These are phyloP conservation scores for Cylindrodendrum hubeiense DNA, from an alignment of 2,329 filamentous ascomycete species.

Conservation along the genomic window DNA sequence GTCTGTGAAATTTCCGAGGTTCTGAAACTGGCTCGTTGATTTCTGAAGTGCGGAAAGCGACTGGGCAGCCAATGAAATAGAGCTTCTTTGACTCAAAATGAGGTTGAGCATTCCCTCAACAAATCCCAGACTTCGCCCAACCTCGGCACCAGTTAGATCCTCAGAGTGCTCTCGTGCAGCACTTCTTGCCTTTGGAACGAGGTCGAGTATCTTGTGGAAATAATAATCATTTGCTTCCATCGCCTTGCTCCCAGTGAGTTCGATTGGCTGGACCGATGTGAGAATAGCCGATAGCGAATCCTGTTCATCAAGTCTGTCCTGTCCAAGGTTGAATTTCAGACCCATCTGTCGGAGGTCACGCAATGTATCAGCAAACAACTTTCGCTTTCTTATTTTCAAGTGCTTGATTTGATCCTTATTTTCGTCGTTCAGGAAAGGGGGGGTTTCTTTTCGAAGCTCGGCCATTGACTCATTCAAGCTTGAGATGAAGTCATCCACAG, in stretches of 20 bases:
- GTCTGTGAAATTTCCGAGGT: conserved; percentile 47
- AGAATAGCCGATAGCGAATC: conserved; percentile 78
- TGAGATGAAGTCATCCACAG: conserved; percentile 76
- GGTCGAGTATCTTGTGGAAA: conserved; percentile 83
- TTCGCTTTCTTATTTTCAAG: conserved; percentile 90
- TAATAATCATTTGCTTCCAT: conserved; percentile 71
- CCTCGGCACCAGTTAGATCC: conserved; percentile 85
- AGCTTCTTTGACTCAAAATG: conserved; percentile 70
- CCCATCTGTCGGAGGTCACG: conserved; percentile 90
- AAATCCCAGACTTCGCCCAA: conserved; percentile 82
- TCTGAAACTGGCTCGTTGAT: conserved; percentile 52
- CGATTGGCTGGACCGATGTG: conserved; percentile 63
- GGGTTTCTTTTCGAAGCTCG: conserved; percentile 87
- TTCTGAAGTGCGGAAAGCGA: conserved; percentile 54
- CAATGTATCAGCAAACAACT: conserved; percentile 89
- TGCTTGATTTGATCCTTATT: conserved; percentile 88
- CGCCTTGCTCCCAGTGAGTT: conserved; percentile 41
- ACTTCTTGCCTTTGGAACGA: conserved; percentile 76
- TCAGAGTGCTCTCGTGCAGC: conserved; percentile 81
- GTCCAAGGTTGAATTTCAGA: conserved; percentile 83
- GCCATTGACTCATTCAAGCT: conserved; percentile 76
- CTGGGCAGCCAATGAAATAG: conserved; percentile 56
- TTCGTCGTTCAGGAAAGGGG: conserved; percentile 83
- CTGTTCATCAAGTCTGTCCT: conserved; percentile 79
- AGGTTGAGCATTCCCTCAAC: conserved; percentile 86